Percentiles rank a stretch among this genome's conserved stretches.
Evolutionary conservation across 495 filamentous ascomycete species (phyloP).

Genomic region (Aspergillus ostianus): DNA sequence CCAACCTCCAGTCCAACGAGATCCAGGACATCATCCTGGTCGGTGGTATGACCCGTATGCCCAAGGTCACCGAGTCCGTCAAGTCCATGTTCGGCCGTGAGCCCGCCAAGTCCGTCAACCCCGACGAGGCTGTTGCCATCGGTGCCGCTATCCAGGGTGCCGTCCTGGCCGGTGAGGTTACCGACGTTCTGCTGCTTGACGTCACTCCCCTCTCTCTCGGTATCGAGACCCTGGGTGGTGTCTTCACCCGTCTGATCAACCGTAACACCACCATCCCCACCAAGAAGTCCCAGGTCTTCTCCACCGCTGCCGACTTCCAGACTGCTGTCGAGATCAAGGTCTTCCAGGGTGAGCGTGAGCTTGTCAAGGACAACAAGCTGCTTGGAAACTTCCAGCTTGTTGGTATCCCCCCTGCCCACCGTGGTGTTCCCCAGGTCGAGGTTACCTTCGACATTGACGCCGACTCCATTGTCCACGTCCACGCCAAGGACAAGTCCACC

Average conservation of each 20-base stretch:
- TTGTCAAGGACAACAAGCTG: slow-evolving; percentile 98
- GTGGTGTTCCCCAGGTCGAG: slow-evolving; percentile 96
- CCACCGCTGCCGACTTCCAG: slow-evolving; percentile 98
- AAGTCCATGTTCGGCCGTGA: slow-evolving; percentile 98
- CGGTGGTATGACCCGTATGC: slow-evolving; percentile 99
- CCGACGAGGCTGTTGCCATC: slow-evolving; percentile 97
- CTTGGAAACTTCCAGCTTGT: slow-evolving; percentile 99
- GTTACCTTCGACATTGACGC: slow-evolving; percentile 99
- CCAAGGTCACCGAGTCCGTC: slow-evolving; percentile 96
- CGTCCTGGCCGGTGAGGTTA: slow-evolving; percentile 94
- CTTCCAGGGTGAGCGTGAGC: slow-evolving; percentile 99
- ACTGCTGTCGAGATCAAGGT: slow-evolving; percentile 99
- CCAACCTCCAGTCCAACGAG: slow-evolving; percentile 87
- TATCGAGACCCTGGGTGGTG: slow-evolving; percentile 99
- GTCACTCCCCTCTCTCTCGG: slow-evolving; percentile 97
- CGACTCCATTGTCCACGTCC: slow-evolving; percentile 97
- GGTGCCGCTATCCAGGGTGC: slow-evolving; percentile 98
- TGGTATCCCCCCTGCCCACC: slow-evolving; percentile 94
- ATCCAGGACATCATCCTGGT: slow-evolving; percentile 99
- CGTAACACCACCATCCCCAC: slow-evolving; percentile 99
- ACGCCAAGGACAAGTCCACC: slow-evolving; percentile 98
- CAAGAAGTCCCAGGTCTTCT: slow-evolving; percentile 99
- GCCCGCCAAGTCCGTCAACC: slow-evolving; percentile 98
- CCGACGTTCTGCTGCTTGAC: slow-evolving; percentile 92
- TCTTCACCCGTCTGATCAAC: slow-evolving; percentile 99